Base-by-base conservation (phyloP, 2,329 filamentous ascomycete genomes). In the Davidsoniella australis region DNA sequence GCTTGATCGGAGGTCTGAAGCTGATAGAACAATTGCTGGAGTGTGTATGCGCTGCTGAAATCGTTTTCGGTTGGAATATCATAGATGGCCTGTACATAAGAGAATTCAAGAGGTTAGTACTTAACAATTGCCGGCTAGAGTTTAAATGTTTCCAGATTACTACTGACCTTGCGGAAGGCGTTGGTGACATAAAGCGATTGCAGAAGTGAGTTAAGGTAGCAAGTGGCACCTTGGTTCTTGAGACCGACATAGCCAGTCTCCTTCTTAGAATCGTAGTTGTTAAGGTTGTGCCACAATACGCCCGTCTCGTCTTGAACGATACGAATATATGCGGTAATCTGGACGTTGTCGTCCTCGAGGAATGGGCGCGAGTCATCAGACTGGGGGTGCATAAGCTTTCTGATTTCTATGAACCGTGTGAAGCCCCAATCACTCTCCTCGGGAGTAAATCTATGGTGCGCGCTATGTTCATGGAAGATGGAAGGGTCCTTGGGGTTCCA, bases 381-480 rank as follows among this genome's bases (percentile, higher is more conserved):
- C 75, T 82, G 94, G 1, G 77, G 73, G 53, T 80, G 81, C 61
- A 95, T 94, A 62, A 96, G 81, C 59, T 79, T 82, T 48, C 86
- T 75, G 45, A 94, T 73, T 62, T 96, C 91, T 10, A 87, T 79
- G 61, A 96, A 98, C 50, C 89, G 73, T n/a, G 91, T 98, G 63
- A 98, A 98, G 1, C 91, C 91, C 91, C 91, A 98, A 59, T 98
- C 91, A 20, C 86, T 87, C 64, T 98, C 91, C 41, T 96, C 91
- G 55, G 84, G 85, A 3, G 87, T 96, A 64, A 96, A 98, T 52
- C 91, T 82, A 62, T 98, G 91, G 57, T 88, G 86, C n/a, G 91
- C 91, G 41, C 70, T 75, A 68, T 86, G 80, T 58, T 94, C 83
- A 46, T 73, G 72, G 63, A 82, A 86, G 57, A 95, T 75, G 54